Evolutionary conservation across 2,329 filamentous ascomycete genomes (phyloP).

Genomic region (Celoporthe dispersa): DNA sequence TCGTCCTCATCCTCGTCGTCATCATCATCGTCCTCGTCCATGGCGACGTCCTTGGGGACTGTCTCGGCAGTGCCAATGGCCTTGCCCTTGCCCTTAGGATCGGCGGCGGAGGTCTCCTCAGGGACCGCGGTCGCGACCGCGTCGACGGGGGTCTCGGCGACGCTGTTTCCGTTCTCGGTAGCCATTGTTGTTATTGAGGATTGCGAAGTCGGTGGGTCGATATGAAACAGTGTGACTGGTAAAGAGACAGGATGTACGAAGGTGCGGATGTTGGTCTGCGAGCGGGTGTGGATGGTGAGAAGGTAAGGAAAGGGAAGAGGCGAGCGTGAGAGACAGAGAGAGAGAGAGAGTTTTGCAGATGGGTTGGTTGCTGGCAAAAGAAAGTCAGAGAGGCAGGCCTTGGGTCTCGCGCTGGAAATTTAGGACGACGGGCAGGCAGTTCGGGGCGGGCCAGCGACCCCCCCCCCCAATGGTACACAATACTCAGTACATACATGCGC

Average conservation of each 20-base stretch:
- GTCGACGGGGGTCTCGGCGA: slow-evolving; percentile 48
- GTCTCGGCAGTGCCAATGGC: slow-evolving; percentile 57
- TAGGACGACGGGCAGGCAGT: slow-evolving; percentile 2
- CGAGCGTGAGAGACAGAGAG: neutral
- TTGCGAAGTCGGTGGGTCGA: slow-evolving; percentile 13
- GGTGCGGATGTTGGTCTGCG: slow-evolving; percentile 4
- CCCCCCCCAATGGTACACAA: neutral
- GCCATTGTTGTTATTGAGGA: slow-evolving; percentile 51
- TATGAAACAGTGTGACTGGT: neutral
- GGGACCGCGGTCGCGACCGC: slow-evolving; percentile 39
- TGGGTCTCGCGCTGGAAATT: slow-evolving; percentile 3
- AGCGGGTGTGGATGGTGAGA: neutral
- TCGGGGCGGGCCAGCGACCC: slow-evolving; percentile 7
- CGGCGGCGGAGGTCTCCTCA: slow-evolving; percentile 43
- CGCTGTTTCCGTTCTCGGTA: slow-evolving; percentile 53
- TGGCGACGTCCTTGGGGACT: slow-evolving; percentile 62
- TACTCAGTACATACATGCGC: neutral
- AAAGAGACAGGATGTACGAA: slow-evolving; percentile 9
- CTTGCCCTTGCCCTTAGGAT: slow-evolving; percentile 87
- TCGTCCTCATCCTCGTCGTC: slow-evolving; percentile 66
- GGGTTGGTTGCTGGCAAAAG: neutral
- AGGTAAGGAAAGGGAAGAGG: neutral
- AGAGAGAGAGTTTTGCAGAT: neutral
- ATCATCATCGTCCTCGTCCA: slow-evolving; percentile 77
- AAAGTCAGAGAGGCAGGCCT: neutral